Base-by-base conservation (phyloP, 1,284 basidiomycete genomes). In the Malassezia equina region DNA sequence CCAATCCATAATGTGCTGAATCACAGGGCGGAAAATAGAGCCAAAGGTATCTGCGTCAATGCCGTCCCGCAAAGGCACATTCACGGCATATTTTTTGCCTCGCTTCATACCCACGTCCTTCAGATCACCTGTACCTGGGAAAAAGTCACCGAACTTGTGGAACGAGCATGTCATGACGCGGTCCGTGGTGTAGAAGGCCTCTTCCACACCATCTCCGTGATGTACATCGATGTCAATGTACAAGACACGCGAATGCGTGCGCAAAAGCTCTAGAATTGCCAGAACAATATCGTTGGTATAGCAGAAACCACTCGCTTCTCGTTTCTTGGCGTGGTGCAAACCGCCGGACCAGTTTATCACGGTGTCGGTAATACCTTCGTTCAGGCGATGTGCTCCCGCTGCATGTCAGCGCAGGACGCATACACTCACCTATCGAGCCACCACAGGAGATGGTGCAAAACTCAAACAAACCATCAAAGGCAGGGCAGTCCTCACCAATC, bases 221-320 rank as follows among this genome's bases (percentile, higher is more conserved):
- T 96, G 93, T 53, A 90, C 90, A 76, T 98, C 93, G 54, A 98
- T 93, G 76, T 98, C 93, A 73, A 98, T 87, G 76, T 98, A 98
- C 23, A 98, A 79, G 2, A 98, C 91, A 52, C 94, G 86, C 0
- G 87, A 83, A 69, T 82, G 81, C 60, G 78, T 58, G 88, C 80
- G 58, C 13, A 75, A 52, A 24, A 75, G 62, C 61, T 75, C 71
- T 32, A 71, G 61, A 33, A 74, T 73, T 23, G 65, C 67, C 2
- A 74, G 60, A 5, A 69, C 64, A 31, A 66, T 78, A 63, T 93
- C 90, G 76, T 98, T 96, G 75, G 94, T 84, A 78, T 95, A 96
- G 80, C 90, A 96, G 78, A 96, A 95, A 6, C 90, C 90, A 23
- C 85, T 87, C 0, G 93, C 93, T 77, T 95, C 91, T 50, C 86